A percentile compares a stretch with the other conserved stretches of the same genome.
Evolutionary conservation across 768 basidiomycete genomes (phyloP).

Genomic region (Lepiota subincarnata): DNA sequence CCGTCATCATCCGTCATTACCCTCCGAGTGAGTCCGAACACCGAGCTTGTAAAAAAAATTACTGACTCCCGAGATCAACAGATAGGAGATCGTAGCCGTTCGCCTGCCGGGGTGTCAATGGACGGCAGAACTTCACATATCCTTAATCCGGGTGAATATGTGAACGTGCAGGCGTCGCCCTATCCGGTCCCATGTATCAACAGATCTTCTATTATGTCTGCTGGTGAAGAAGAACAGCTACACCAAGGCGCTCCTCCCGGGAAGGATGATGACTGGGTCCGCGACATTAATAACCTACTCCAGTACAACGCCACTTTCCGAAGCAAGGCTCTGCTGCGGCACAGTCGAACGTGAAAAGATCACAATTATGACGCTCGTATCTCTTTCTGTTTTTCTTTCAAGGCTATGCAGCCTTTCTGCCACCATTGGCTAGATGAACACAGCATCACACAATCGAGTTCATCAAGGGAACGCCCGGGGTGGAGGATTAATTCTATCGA

Average conservation of each 20-base stretch:
- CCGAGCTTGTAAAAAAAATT: not conserved
- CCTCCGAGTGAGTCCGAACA: constrained; percentile 49
- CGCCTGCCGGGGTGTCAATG: constrained; percentile 88
- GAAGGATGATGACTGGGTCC: constrained; percentile 93
- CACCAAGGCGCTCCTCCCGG: constrained; percentile 71
- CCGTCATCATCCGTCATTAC: constrained; percentile 78
- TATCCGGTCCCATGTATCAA: constrained; percentile 94
- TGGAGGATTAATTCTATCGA: not conserved
- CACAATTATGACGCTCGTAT: not conserved
- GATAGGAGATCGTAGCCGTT: constrained; percentile 83
- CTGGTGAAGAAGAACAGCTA: constrained; percentile 36
- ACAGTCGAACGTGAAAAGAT: constrained; percentile 58
- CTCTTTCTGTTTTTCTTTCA: too few species aligned
- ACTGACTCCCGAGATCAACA: constrained; percentile 24
- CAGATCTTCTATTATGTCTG: constrained; percentile 69
- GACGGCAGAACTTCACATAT: constrained; percentile 85
- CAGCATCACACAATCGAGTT: too few species aligned
- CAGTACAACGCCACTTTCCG: constrained; percentile 95
- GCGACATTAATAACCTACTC: constrained; percentile 90
- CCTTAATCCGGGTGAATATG: constrained; percentile 80
- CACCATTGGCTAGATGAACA: too few species aligned
- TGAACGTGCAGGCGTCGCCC: constrained; percentile 79
- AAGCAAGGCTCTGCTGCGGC: constrained; percentile 79
- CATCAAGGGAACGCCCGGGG: too few species aligned
- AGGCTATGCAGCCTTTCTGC: too few species aligned